Evolutionary conservation across 2,329 filamentous ascomycete genomes (phyloP).

Genomic region (Sporothrix variecibatus): DNA sequence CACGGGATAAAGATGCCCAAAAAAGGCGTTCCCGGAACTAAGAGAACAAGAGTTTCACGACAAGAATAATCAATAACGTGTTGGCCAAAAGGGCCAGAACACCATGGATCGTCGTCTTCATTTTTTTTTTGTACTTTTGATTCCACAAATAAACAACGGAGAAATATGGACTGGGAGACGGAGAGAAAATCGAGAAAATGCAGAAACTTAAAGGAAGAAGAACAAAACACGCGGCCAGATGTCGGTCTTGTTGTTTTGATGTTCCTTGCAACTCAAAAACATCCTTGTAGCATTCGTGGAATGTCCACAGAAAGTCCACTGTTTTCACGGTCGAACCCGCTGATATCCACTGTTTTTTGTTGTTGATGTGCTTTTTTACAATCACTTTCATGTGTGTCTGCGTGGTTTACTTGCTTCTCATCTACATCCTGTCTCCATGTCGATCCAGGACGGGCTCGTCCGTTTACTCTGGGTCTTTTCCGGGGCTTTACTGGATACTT

Average conservation of each 20-base stretch:
- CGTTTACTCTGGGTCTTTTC: conserved; percentile 12
- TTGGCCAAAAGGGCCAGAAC: not conserved
- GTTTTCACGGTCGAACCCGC: not conserved
- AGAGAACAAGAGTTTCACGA: not conserved
- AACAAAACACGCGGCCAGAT: not conserved
- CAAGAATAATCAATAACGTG: not conserved
- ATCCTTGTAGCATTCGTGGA: conserved; percentile 3
- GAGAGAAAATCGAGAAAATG: not conserved
- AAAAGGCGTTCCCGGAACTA: not conserved
- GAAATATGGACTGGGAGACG: not conserved
- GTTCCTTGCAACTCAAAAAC: not conserved
- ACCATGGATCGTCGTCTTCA: not conserved
- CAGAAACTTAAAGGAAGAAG: not conserved
- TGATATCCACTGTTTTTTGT: not conserved
- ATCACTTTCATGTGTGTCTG: not conserved
- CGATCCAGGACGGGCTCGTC: conserved; percentile 18
- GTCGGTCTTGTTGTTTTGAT: not conserved
- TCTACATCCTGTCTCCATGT: conserved; percentile 1
- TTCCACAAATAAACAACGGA: not conserved
- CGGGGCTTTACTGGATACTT: not conserved
- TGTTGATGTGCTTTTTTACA: not conserved
- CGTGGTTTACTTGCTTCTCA: not conserved
- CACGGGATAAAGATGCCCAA: not conserved
- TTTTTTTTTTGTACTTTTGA: not conserved
- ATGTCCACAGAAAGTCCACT: not conserved